Percentiles rank a stretch among this genome's conserved stretches.
Evolutionary conservation across 2,329 filamentous ascomycete genomes (phyloP).

Genomic region (Ambrosiella cleistominuta): DNA sequence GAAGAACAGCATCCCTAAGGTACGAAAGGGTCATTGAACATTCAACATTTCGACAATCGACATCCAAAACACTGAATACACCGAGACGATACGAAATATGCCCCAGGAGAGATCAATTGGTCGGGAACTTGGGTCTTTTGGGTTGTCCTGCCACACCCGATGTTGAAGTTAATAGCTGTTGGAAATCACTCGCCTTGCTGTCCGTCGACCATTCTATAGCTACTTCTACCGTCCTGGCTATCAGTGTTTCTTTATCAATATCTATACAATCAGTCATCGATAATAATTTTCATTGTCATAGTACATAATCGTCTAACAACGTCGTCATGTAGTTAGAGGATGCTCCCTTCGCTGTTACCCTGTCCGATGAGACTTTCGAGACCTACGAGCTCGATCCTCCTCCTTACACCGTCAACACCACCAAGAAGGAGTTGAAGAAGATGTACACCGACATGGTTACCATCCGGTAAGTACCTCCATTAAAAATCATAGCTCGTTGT

Average conservation of each 20-base stretch:
- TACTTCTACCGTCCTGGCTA: neutral
- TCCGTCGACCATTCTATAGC: neutral
- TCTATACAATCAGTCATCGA: neutral
- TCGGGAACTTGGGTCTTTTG: neutral
- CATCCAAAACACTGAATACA: neutral
- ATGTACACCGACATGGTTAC: conserved; percentile 98
- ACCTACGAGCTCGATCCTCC: conserved; percentile 97
- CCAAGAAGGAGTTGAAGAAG: conserved; percentile 95
- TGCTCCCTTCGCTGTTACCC: conserved; percentile 75
- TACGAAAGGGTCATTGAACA: conserved; percentile 17
- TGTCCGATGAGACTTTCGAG: conserved; percentile 98
- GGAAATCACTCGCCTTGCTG: neutral
- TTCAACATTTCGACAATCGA: neutral
- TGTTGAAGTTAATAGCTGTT: neutral
- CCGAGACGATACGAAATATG: neutral
- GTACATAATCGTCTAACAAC: neutral
- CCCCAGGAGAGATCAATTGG: neutral
- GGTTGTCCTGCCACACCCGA: neutral
- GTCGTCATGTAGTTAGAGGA: conserved; percentile 56
- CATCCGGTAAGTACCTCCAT: conserved; percentile 47
- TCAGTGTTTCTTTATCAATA: neutral
- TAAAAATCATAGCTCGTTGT: neutral
- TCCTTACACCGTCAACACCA: conserved; percentile 77
- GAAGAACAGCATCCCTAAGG: conserved; percentile 41
- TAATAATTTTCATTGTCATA: neutral